Base-by-base conservation (phyloP, 768 basidiomycete species). In the Daedaleopsis sinensis region DNA sequence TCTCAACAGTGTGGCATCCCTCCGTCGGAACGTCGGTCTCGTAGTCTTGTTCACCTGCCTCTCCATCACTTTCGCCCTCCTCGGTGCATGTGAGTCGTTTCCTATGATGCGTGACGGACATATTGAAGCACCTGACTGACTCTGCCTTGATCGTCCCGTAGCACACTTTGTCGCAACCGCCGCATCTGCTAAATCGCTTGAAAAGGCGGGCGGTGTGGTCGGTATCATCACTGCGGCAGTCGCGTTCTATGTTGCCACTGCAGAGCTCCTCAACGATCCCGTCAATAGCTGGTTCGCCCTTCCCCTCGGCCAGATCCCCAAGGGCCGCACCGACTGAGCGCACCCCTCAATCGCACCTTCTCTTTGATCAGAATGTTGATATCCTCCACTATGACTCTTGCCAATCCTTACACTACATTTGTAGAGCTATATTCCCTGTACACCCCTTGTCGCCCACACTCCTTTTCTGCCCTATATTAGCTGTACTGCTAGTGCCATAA, bases 31-130 rank as follows among this genome's bases (percentile, higher is more conserved):
- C 50, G 39, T 86, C 44, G 79, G 78, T 38, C 74, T 87, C 19
- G 71, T 80, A 15, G 70, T 78, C 0, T 70, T 88, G n/a, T 82
- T 88, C 70, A 71, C 77, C 72, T 83, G 75, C 79, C 79, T 88
- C 19, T 76, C 74, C 32, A 59, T 82, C 52, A 87, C 86, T 6
- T 88, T 83, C 75, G 47, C 80, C 44, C 59, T 84, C 18, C 76
- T 85, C 44, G 76, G 75, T 4, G 64, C 73, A 12, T 79, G 80
- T 65, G 67, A 72, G 66, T 80, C 19, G 12, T 21, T 13, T 21
- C 37, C 16, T 32, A 32, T 7, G 12, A 19, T 18, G 13, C n/a
- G 36, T 15, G 3, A 47, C 46, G 3, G n/a, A n/a, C n/a, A n/a
- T n/a, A 32, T 3, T 32, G 8, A 7, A 7, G 23, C 13, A 39